phyloP scores from a whole-genome alignment of 2,329 filamentous ascomycete genomes.

The Incumbomyces delicatus region DNA sequence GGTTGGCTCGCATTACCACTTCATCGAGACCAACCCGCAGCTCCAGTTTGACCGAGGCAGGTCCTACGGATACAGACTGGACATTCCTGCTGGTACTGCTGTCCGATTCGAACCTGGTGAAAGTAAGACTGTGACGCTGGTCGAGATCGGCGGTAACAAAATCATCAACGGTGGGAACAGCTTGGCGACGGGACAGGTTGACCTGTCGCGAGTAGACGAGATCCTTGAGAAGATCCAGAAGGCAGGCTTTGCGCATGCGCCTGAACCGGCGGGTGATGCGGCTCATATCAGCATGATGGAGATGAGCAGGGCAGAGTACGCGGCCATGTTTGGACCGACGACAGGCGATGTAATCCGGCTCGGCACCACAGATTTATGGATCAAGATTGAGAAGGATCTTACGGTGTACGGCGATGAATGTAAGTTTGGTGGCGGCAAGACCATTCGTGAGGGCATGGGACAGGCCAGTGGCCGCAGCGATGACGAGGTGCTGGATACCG shows the following conservation, averaged over 20 bases:
- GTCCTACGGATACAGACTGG: constrained; percentile 75
- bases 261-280: constrained; percentile 52
- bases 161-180: constrained; percentile 77
- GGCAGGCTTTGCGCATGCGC: constrained; percentile 68
- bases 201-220: constrained; percentile 51
- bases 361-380: constrained; percentile 78
- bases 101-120: constrained; percentile 92
- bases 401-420: constrained; percentile 88
- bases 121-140: constrained; percentile 76
- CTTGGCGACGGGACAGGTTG: constrained; percentile 63
- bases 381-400: constrained; percentile 77
- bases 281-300: constrained; percentile 52
- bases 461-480: constrained; percentile 72
- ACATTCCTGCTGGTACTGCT: constrained; percentile 84
- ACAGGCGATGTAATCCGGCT: constrained; percentile 76
- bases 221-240: constrained; percentile 59
- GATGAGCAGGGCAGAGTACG: constrained; percentile 71
- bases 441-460: constrained; percentile 88
- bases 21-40: constrained; percentile 86
- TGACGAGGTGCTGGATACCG: constrained; percentile 65
- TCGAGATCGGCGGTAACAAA: constrained; percentile 74
- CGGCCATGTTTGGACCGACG: constrained; percentile 85
- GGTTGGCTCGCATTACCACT: constrained; percentile 91
- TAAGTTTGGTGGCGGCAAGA: constrained; percentile 91
- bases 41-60: constrained; percentile 76